Evolutionary conservation across 2,329 filamentous ascomycete species (phyloP).

Genomic region (Coniochaeta prunicola): DNA sequence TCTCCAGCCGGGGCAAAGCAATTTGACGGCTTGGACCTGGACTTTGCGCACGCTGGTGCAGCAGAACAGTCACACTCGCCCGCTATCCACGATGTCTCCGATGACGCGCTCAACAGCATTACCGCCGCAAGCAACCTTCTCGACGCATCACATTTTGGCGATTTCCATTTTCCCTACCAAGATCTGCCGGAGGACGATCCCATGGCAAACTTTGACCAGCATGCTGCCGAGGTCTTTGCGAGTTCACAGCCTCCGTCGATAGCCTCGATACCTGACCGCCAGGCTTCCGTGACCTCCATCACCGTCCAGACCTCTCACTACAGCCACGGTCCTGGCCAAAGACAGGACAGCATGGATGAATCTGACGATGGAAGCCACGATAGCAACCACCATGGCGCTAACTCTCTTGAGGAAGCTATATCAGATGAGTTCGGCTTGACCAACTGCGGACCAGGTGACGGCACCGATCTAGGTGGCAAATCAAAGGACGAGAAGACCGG

Average conservation of each 20-base stretch:
- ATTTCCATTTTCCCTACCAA: slow-evolving; percentile 46
- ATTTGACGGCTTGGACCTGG: slow-evolving; percentile 25
- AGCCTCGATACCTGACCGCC: slow-evolving; percentile 27
- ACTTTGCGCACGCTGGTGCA: slow-evolving; percentile 24
- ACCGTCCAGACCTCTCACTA: slow-evolving; percentile 26
- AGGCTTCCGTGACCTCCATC: slow-evolving; percentile 27
- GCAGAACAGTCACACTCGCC: slow-evolving; percentile 21
- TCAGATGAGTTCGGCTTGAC: slow-evolving; percentile 53
- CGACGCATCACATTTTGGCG: slow-evolving; percentile 41
- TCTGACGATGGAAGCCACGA: slow-evolving; percentile 39
- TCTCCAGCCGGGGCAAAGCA: slow-evolving; percentile 22
- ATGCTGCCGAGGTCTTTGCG: slow-evolving; percentile 22
- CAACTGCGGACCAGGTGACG: slow-evolving; percentile 37
- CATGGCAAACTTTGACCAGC: slow-evolving; percentile 31
- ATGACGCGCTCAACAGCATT: slow-evolving; percentile 24
- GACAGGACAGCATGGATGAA: slow-evolving; percentile 24
- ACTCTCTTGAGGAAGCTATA: slow-evolving; percentile 44
- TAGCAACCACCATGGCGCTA: slow-evolving; percentile 33
- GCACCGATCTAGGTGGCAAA: slow-evolving; percentile 45
- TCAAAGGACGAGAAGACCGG: slow-evolving; percentile 52
- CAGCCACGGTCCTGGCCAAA: slow-evolving; percentile 18
- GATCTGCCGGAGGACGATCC: slow-evolving; percentile 32
- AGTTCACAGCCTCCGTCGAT: slow-evolving; percentile 22
- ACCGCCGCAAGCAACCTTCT: slow-evolving; percentile 27
- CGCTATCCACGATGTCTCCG: slow-evolving; percentile 26